phyloP scores from a whole-genome alignment of 2,329 filamentous ascomycete genomes.

The Fusarium solani-melongenae region DNA sequence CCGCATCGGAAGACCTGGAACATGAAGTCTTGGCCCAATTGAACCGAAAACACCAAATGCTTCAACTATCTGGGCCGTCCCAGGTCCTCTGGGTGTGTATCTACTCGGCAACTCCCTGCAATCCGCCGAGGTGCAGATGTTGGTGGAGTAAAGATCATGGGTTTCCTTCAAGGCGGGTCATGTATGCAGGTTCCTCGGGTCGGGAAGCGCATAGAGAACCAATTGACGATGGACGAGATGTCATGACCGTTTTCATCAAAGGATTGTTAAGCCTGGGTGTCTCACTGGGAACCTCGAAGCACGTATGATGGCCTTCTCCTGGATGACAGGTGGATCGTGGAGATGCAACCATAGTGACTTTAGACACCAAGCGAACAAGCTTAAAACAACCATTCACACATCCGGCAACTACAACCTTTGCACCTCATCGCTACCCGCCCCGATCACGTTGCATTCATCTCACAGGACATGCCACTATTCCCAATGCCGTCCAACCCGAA shows the following conservation, averaged over 20 bases:
- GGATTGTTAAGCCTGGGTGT: not conserved
- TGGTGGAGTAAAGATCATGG: not conserved
- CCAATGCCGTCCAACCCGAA: not conserved
- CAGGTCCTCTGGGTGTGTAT: not conserved
- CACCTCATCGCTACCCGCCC: not conserved
- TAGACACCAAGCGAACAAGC: not conserved
- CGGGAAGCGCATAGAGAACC: not conserved
- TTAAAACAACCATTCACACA: no score
- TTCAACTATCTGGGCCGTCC: not conserved
- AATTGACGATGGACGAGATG: not conserved
- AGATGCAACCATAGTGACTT: not conserved
- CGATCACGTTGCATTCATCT: not conserved
- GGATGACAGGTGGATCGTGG: not conserved
- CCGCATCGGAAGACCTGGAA: no score
- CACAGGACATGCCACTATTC: slow-evolving; percentile 1
- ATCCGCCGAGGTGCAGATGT: not conserved
- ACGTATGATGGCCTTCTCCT: no score
- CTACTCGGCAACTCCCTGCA: not conserved
- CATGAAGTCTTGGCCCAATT: not conserved
- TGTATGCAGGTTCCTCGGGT: not conserved
- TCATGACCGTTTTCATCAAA: not conserved
- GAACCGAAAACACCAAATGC: not conserved
- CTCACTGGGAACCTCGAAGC: not conserved
- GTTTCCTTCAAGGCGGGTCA: not conserved
- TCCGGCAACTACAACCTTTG: not conserved